Evolutionary conservation across 2,329 filamentous ascomycete genomes (phyloP), one percentile per base, ranked within the genome.

Genomic region (Trichoderma gracile): DNA sequence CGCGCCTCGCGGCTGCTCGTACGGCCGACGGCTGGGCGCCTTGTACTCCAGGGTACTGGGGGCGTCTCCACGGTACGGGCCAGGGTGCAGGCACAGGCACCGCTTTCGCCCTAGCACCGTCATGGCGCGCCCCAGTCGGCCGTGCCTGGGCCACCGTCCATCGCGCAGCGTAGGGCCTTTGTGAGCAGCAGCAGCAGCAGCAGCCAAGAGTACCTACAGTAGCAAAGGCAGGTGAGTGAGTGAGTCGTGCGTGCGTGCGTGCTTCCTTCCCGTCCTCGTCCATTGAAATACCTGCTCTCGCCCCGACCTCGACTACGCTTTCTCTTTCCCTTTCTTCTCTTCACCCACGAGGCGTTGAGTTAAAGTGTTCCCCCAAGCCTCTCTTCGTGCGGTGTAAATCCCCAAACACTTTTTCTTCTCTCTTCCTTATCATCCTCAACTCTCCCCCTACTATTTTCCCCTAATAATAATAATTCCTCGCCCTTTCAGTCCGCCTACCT

Each of bases 341-440:
- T 77, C 77, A 82, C 80, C 80, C 80, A 81, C 80, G 80, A 80
- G 81, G 80, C 74, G 78, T 78, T 75, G 72, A 73, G 74, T 75
- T 74, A 75, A 77, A 77, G 76, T 75, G 72, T 73, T 38, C 75
- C 55, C 49, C 58, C 23, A 52, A 49, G 38, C 58, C 58, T 62
- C 58, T 78, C 70, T 73, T 80, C 79, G 81, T 83, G 81, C 77
- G 79, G 79, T 81, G 79, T 65, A 54, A 66, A 68, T 21, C 55
- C 33, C 33, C 33, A 38, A 64, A 69, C 71, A 69, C 60, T 67
- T 67, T 66, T 63, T 65, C 63, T 30, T 66, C 64, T 65, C 63
- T 33, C 43, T 62, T 42, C 25, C 46, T 55, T 42, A 53, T 53
- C 57, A 54, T 66, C 65, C 66, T 61, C 66, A 64, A 47, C 55